Evolutionary conservation across 2,329 filamentous ascomycete species (phyloP).

Genomic region (Alternaria rosae): DNA sequence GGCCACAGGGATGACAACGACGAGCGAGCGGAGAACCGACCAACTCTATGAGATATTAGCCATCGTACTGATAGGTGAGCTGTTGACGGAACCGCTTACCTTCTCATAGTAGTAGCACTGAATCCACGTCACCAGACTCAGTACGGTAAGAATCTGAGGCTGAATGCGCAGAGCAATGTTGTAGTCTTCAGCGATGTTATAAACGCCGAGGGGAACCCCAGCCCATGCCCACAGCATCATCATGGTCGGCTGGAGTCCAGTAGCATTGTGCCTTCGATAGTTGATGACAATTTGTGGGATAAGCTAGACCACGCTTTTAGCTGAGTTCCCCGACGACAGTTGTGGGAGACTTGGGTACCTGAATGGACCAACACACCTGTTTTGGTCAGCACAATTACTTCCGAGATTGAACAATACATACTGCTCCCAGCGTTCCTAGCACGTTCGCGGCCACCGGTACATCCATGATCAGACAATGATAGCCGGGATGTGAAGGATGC

Average conservation of each 20-base stretch:
- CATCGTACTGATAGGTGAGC: no score
- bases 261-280: constrained; percentile 69
- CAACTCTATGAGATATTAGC: constrained; percentile 55
- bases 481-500: not conserved
- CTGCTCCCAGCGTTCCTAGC: constrained; percentile 66
- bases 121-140: constrained; percentile 63
- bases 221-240: constrained; percentile 76
- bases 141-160: constrained; percentile 62
- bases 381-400: constrained; percentile 11
- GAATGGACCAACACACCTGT: constrained; percentile 69
- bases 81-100: constrained; percentile 13
- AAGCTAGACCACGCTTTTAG: constrained; percentile 55
- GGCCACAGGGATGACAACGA: constrained; percentile 61
- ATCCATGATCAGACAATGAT: constrained; percentile 55
- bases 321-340: not conserved
- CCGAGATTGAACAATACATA: constrained; percentile 37
- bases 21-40: constrained; percentile 58
- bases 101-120: constrained; percentile 65
- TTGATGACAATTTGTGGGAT: constrained; percentile 75
- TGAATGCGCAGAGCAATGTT: constrained; percentile 64
- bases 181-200: constrained; percentile 63
- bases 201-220: constrained; percentile 70
- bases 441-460: constrained; percentile 64
- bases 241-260: constrained; percentile 71
- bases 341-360: constrained; percentile 51